These are phyloP conservation scores for Acorus gramineus DNA, from an alignment of 106 monocot species.

Conservation along the genomic window DNA sequence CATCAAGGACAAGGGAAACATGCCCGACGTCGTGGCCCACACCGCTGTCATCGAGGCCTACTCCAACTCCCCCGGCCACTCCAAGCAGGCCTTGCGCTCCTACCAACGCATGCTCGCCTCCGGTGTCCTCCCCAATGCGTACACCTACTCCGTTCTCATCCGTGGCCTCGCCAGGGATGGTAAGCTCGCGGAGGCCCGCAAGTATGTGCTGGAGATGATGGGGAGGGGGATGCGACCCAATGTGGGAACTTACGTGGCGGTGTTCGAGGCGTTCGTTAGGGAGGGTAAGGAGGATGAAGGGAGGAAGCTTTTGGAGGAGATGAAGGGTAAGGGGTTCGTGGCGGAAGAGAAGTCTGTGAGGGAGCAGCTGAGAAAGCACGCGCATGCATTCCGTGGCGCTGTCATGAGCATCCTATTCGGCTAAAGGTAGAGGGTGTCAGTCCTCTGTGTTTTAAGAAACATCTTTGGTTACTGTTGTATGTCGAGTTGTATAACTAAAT, in stretches of 20 bases:
- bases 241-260: slow-evolving; percentile 33
- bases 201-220: slow-evolving; percentile 69
- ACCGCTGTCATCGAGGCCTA: slow-evolving; percentile 95
- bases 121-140: slow-evolving; percentile 75
- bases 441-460: too few relatives aligned
- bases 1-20: slow-evolving; percentile 83
- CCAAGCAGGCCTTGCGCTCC: slow-evolving; percentile 55
- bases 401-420: slow-evolving; percentile 74
- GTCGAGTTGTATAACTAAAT: too few relatives aligned
- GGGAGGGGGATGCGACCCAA: slow-evolving; percentile 72
- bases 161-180: slow-evolving; percentile 66
- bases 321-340: slow-evolving; percentile 54
- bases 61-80: slow-evolving; percentile 72
- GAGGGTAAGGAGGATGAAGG: slow-evolving; percentile 48
- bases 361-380: slow-evolving; percentile 50
- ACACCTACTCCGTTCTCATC: slow-evolving; percentile 69
- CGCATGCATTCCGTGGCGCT: slow-evolving; percentile 41
- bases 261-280: slow-evolving; percentile 66
- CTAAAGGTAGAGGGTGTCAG: slow-evolving; percentile 23
- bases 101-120: slow-evolving; percentile 83
- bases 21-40: slow-evolving; percentile 99
- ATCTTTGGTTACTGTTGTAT: too few relatives aligned
- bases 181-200: slow-evolving; percentile 46
- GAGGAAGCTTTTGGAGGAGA: slow-evolving; percentile 52
- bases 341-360: slow-evolving; percentile 66